Conservation (phyloP, 2,329 filamentous ascomycete species). For the Fusarium sp. region DNA sequence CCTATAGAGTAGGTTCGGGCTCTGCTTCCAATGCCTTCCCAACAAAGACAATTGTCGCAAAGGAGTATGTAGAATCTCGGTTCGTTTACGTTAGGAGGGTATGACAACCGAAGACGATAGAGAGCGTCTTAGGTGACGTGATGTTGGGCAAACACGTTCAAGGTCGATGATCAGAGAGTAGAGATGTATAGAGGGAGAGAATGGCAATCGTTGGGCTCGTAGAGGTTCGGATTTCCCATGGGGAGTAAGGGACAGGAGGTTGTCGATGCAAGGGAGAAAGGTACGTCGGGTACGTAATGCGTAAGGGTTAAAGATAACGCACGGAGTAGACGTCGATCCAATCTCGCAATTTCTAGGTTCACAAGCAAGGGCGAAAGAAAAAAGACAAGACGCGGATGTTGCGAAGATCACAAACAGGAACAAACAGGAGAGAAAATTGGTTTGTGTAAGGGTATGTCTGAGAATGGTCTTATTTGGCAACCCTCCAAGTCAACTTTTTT, state of each 20-base stretch:
- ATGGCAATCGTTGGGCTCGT: neutral
- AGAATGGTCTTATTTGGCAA: neutral
- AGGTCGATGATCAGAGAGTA: neutral
- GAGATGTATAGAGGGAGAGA: neutral
- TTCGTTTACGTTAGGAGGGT: neutral
- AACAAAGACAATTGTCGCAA: slow-evolving; percentile 4
- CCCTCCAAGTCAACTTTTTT: neutral
- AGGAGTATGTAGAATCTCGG: slow-evolving; percentile 4
- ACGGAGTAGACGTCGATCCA: neutral
- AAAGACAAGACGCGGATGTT: neutral
- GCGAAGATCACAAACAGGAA: neutral
- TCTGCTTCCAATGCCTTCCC: neutral
- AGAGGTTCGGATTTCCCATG: neutral
- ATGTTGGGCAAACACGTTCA: neutral
- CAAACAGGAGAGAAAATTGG: neutral
- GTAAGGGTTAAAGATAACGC: neutral
- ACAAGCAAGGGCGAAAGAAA: neutral
- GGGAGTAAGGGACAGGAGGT: slow-evolving; percentile 1
- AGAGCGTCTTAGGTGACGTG: neutral
- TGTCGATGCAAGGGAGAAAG: slow-evolving; percentile 4
- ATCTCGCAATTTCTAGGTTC: slow-evolving; percentile 1
- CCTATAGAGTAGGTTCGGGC: neutral
- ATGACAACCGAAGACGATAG: neutral
- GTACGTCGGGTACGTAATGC: neutral
- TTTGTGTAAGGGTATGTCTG: slow-evolving; percentile 7